phyloP scores from a whole-genome alignment of 1,284 basidiomycete species.

The Boletus smithii region DNA sequence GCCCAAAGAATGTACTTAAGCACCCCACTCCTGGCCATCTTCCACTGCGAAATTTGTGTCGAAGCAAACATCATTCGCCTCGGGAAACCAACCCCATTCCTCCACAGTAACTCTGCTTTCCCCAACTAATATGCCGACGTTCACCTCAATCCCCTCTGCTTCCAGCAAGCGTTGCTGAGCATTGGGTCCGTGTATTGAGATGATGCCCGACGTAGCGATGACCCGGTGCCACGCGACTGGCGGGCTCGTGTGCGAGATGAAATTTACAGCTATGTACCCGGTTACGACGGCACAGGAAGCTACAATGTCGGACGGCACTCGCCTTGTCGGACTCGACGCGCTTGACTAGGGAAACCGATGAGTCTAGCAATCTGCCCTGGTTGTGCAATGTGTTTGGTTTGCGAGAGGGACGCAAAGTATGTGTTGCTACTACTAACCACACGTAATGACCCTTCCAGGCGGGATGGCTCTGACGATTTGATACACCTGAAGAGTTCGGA shows the following conservation, averaged over 20 bases:
- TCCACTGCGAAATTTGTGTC: neutral
- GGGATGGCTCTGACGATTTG: constrained; percentile 17
- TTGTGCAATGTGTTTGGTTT: neutral
- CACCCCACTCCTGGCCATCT: constrained; percentile 13
- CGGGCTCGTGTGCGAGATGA: constrained; percentile 15
- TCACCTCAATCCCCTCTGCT: constrained; percentile 21
- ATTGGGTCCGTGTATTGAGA: constrained; percentile 16
- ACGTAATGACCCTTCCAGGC: constrained; percentile 14
- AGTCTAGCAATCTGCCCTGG: constrained; percentile 19
- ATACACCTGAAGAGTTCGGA: constrained; percentile 13
- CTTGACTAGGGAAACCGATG: constrained; percentile 15
- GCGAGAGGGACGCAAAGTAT: neutral
- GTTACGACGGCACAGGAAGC: neutral
- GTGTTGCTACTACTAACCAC: constrained; percentile 13
- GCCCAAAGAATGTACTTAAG: no score
- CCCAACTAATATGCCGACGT: constrained; percentile 5
- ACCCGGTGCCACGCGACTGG: constrained; percentile 22
- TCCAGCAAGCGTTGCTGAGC: constrained; percentile 19
- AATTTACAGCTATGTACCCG: constrained; percentile 11
- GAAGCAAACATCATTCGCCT: neutral
- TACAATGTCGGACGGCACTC: neutral
- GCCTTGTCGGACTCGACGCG: constrained; percentile 16
- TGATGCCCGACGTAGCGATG: constrained; percentile 20
- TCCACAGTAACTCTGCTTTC: constrained; percentile 12
- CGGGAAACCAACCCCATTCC: constrained; percentile 14